Evolutionary conservation across 805 yeast species (phyloP), one percentile per base, ranked within the genome.

Genomic region (Ogataea wickerhamii): DNA sequence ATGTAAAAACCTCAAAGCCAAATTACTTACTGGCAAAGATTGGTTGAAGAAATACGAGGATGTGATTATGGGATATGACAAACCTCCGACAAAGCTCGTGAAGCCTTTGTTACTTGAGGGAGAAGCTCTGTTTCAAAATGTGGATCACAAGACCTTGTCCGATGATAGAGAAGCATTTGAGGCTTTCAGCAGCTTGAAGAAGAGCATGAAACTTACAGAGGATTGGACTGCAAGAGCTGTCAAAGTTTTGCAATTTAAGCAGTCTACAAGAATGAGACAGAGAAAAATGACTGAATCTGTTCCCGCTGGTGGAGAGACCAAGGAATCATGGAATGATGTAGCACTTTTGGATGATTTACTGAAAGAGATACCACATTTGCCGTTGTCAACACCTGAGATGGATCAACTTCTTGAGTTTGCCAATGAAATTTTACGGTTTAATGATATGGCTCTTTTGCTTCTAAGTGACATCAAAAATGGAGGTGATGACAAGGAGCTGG

Each of bases 171-270:
- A 41, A 10, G 47, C 52, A 2, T 39, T 26, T 13, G 35, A 45
- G 4, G 40, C 34, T 27, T 67, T 63, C 30, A 45, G 40, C 4
- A 43, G 58, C 18, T 58, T 83, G 38, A 60, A 64, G 35, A 41
- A 40, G 1, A 72, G 72, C 41, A 60, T 80, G 20, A 62, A 61
- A 2, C 55, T 61, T 13, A 74, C 82, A 1, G 69, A 67, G 34
- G 56, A 53, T 6, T 78, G 84, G 72, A 64, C 71, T 17, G 79
- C 74, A 13, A 70, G 70, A 24, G 82, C 83, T 18, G 78, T 74
- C 43, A 62, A 59, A 2, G 53, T 80, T 14, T 52, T 82, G 44
- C 67, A 76, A 7, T 66, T 72, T 28, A 76, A 68, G 50, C 78
- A 70, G 36, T 72, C 71, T 21, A 74, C 72, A 36, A 57, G 82